Evolutionary conservation across 2,329 filamentous ascomycete species (phyloP).

Genomic region (Mollisiaceae sp.): DNA sequence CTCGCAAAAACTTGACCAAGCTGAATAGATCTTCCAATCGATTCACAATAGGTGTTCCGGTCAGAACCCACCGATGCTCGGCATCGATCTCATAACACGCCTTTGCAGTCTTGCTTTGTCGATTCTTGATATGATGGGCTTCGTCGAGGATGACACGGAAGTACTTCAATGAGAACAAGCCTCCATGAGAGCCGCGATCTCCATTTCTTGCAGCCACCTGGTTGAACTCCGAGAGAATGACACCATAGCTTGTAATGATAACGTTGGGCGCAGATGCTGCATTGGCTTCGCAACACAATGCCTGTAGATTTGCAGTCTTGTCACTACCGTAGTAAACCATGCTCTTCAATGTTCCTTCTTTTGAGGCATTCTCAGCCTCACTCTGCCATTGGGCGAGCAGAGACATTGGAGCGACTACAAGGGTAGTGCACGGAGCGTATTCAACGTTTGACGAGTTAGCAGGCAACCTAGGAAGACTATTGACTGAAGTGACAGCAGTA

Average conservation of each 20-base stretch:
- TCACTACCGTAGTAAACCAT: conserved; percentile 93
- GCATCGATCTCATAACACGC: conserved; percentile 91
- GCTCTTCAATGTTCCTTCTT: conserved; percentile 78
- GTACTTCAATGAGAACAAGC: conserved; percentile 91
- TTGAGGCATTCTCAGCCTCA: conserved; percentile 89
- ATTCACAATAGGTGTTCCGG: conserved; percentile 96
- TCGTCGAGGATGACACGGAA: conserved; percentile 96
- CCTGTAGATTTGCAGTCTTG: conserved; percentile 78
- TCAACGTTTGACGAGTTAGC: conserved; percentile 62
- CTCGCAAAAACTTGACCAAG: conserved; percentile 86
- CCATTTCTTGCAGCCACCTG: conserved; percentile 71
- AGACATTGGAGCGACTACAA: conserved; percentile 97
- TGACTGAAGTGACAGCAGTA: conserved; percentile 50
- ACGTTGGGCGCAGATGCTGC: conserved; percentile 80
- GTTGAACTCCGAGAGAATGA: conserved; percentile 87
- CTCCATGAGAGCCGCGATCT: conserved; percentile 68
- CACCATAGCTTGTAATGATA: conserved; percentile 93
- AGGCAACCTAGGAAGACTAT: conserved; percentile 66
- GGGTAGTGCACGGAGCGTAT: conserved; percentile 82
- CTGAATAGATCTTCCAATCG: conserved; percentile 94
- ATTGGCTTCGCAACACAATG: conserved; percentile 78
- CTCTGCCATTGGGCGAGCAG: conserved; percentile 96
- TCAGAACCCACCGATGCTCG: conserved; percentile 89
- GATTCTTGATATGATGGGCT: conserved; percentile 89
- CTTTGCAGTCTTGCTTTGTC: conserved; percentile 89